Conservation (phyloP, 768 basidiomycete species). For the Zangia roseola region DNA sequence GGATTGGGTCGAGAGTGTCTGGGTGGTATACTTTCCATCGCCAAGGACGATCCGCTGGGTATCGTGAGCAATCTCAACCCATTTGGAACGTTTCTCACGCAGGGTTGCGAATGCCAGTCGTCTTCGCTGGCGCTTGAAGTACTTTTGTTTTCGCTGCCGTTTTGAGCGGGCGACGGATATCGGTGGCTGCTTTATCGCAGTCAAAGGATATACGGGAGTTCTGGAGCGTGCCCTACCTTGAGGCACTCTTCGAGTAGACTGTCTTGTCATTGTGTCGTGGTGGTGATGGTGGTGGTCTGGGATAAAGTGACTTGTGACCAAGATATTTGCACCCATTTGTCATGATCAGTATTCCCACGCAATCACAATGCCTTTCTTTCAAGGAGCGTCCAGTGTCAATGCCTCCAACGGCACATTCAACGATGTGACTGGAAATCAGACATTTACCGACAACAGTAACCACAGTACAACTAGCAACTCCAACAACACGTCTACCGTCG, state of each 20-base stretch:
- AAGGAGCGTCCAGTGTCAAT: slow-evolving; percentile 17
- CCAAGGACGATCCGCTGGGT: slow-evolving; percentile 39
- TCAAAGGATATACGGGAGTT: slow-evolving; percentile 19
- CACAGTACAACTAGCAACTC: slow-evolving; percentile 13
- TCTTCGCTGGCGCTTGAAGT: slow-evolving; percentile 20
- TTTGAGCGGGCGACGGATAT: slow-evolving; percentile 12
- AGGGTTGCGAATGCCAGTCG: slow-evolving; percentile 21
- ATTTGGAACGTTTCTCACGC: slow-evolving; percentile 27
- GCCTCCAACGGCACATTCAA: slow-evolving; percentile 18
- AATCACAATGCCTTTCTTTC: slow-evolving; percentile 24
- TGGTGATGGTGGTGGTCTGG: slow-evolving; percentile 5
- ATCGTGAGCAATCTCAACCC: slow-evolving; percentile 36
- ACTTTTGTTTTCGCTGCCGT: slow-evolving; percentile 21
- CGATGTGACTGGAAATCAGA: slow-evolving; percentile 22
- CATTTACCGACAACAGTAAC: slow-evolving; percentile 17
- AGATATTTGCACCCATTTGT: slow-evolving; percentile 3
- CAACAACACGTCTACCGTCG: slow-evolving; percentile 18
- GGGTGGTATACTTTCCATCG: slow-evolving; percentile 40
- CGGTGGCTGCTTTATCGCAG: slow-evolving; percentile 26
- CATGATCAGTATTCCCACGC: slow-evolving; percentile 1
- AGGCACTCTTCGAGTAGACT: slow-evolving; percentile 19
- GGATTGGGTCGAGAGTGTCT: slow-evolving; percentile 14
- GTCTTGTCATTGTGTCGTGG: slow-evolving; percentile 21
- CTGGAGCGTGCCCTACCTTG: slow-evolving; percentile 29
- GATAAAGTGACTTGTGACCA: background rate